Evolutionary conservation across 164 flowering plant species (phyloP), one percentile per base, ranked within the genome.

Genomic region (Umbilicus rupestris): DNA sequence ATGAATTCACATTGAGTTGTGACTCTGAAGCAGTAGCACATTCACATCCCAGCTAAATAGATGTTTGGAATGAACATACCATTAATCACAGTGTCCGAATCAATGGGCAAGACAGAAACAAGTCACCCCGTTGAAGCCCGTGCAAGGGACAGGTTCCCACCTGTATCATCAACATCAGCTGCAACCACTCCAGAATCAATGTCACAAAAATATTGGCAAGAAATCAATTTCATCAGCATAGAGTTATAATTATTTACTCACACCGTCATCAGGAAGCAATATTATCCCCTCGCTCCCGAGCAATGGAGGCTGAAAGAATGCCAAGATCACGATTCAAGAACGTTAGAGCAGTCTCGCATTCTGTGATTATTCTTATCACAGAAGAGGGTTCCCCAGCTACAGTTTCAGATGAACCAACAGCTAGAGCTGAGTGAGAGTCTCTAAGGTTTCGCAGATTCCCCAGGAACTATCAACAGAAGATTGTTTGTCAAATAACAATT

Each of bases 301-400:
- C 88, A 75, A 93, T 87, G 64, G 98, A 93, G 62, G 98, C 83
- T 22, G 98, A 89, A 31, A 93, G 90, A 68, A 93, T 82, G 37
- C 95, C 91, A 37, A 90, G 88, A 70, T 93, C 97, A n/a, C 94
- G 92, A 73, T 93, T 93, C 76, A 93, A 70, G 72, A 75, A 81
- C 31, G 97, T 87, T 30, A 93, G 71, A 24, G 92, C 87, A 68
- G 90, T 81, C 72, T 93, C 97, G 64, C 96, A 93, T 57, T 93
- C 98, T 0, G 98, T 82, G 63, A 93, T 89, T 73, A 93, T 93
- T 78, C 94, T 82, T 62, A 88, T 78, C 11, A 93, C 92, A 12
- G 97, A 86, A 62, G 98, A 82, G 5, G 90, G 88, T 69, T 83
- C 88, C 30, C 87, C 90, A 7, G 74, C 76, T 33, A 79, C 62